phyloP scores from a whole-genome alignment of 169 alveolate genomes.

The Cryptosporidium bovis region DNA sequence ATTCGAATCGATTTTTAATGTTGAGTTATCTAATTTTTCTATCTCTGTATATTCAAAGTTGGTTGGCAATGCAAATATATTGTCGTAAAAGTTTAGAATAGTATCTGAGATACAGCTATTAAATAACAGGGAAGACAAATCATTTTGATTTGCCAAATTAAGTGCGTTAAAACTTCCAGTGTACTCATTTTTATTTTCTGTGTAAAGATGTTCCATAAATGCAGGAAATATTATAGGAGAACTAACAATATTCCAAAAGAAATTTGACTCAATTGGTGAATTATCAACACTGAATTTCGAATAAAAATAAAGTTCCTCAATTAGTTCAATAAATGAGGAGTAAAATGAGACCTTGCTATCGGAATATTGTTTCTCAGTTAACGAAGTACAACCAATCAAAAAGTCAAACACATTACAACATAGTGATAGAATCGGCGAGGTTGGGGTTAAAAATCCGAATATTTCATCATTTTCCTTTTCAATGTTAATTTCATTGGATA shows the following conservation, averaged over 20 bases:
- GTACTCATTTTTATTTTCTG: background rate
- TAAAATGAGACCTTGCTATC: conserved; percentile 32
- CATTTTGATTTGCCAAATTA: background rate
- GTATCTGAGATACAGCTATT: conserved; percentile 13
- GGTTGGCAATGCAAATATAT: conserved; percentile 10
- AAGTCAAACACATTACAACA: conserved; percentile 39
- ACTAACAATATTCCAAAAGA: conserved; percentile 25
- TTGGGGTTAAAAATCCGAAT: conserved; percentile 30
- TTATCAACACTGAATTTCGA: background rate
- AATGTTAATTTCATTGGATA: no score
- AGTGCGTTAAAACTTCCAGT: no score
- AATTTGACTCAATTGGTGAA: background rate
- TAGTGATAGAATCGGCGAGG: conserved; percentile 26
- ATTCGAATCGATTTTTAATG: background rate
- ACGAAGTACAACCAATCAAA: conserved; percentile 45
- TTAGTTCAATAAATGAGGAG: conserved; percentile 29
- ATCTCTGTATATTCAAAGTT: background rate
- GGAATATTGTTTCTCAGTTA: conserved; percentile 64
- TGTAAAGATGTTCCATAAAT: conserved; percentile 28
- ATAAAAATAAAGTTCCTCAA: conserved; percentile 12
- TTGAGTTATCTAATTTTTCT: no score
- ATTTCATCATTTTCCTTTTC: background rate
- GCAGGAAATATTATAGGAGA: conserved; percentile 53
- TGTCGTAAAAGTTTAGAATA: conserved; percentile 30
- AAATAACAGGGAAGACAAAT: conserved; percentile 11